A percentile compares a stretch with the other conserved stretches of the same genome.
Evolutionary conservation across 495 filamentous ascomycete species (phyloP).

Genomic region (Pseudoneurospora amorphoporcata): DNA sequence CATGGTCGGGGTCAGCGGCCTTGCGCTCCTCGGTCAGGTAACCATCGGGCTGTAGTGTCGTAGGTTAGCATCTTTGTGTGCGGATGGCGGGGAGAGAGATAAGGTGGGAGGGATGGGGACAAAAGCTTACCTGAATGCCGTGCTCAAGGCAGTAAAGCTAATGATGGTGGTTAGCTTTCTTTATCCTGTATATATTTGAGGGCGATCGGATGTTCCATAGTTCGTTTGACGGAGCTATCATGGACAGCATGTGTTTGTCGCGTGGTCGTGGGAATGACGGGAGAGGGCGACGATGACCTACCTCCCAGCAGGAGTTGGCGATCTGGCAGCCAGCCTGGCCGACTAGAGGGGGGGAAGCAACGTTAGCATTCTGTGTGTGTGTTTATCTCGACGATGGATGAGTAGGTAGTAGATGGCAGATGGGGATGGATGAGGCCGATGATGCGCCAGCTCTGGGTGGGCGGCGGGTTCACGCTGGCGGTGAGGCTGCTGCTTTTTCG

Average conservation of each 20-base stretch:
- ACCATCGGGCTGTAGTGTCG: constrained; percentile 71
- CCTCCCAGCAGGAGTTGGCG: constrained; percentile 99
- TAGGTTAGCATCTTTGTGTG: not conserved
- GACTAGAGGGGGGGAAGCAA: constrained; percentile 49
- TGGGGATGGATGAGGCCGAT: not conserved
- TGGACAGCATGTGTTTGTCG: not conserved
- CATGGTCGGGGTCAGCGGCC: constrained; percentile 80
- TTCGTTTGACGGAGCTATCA: not conserved
- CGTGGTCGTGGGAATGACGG: not conserved
- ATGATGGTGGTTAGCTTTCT: constrained; percentile 12
- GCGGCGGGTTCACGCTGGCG: constrained; percentile 14
- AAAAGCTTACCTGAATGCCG: constrained; percentile 76
- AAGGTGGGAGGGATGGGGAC: constrained; percentile 28
- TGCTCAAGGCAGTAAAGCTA: constrained; percentile 99
- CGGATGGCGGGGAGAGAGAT: not conserved
- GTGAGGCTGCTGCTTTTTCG: constrained; percentile 10
- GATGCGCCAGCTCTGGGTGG: not conserved
- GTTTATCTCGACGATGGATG: not conserved
- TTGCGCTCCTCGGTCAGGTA: constrained; percentile 98
- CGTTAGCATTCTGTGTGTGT: constrained; percentile 23
- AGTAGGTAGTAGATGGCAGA: not conserved
- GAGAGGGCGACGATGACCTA: constrained; percentile 37
- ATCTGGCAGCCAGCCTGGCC: constrained; percentile 99
- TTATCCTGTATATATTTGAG: not conserved
- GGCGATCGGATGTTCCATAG: not conserved